A percentile compares a stretch with the other conserved stretches of the same genome.
phyloP scores from a whole-genome alignment of 495 filamentous ascomycete species.

The Hyaloscypha finlandica region DNA sequence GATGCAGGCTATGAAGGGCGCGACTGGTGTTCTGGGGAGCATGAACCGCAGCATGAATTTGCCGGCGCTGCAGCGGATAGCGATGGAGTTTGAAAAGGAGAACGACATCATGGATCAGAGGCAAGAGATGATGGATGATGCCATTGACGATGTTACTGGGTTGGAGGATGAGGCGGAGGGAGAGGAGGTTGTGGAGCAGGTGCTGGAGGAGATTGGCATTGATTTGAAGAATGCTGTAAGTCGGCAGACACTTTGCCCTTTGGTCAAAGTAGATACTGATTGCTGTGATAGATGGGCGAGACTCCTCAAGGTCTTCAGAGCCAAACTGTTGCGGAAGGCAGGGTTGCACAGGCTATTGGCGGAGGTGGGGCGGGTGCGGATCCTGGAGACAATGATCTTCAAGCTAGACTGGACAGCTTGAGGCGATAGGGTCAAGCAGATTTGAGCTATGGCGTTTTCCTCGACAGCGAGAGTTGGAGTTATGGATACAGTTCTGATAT shows the following conservation, averaged over 20 bases:
- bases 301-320: conserved; percentile 71
- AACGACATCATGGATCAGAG: conserved; percentile 99
- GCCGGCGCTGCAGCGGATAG: conserved; percentile 90
- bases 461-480: conserved; percentile 9
- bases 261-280: conserved; percentile 23
- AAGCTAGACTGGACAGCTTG: conserved; percentile 79
- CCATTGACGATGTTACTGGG: conserved; percentile 97
- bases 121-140: conserved; percentile 99
- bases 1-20: conserved; percentile 99
- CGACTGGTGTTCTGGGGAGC: conserved; percentile 84
- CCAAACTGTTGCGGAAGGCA: conserved; percentile 58
- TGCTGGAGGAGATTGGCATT: conserved; percentile 95
- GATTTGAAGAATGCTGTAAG: conserved; percentile 85
- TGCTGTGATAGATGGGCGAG: conserved; percentile 65
- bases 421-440: conserved; percentile 49
- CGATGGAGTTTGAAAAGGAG: conserved; percentile 98
- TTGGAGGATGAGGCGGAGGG: conserved; percentile 87
- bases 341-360: conserved; percentile 77
- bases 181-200: conserved; percentile 94
- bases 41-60: conserved; percentile 99
- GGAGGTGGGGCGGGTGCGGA: conserved; percentile 61
- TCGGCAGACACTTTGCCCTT: conserved; percentile 23
- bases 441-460: conserved; percentile 13
- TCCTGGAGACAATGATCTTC: conserved; percentile 74
- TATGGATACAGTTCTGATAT: conserved; percentile 1